Percentiles rank a stretch among this genome's conserved stretches.
phyloP scores from a whole-genome alignment of 345 rosid species.

The Litchi chinensis region DNA sequence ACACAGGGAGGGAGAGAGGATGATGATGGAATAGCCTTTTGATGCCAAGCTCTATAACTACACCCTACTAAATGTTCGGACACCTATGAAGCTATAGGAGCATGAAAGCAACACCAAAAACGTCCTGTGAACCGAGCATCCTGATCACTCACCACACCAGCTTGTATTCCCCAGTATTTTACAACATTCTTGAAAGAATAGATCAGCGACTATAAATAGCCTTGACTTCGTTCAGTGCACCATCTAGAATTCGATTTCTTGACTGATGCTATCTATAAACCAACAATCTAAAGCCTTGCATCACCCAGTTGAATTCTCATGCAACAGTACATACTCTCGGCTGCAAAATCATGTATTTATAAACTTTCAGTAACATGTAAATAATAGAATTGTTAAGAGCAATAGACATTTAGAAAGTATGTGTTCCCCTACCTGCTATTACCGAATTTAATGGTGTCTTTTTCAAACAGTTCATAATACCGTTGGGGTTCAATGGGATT shows the following conservation, averaged over 20 bases:
- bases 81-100: no score
- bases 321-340: constrained; percentile 68
- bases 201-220: no score
- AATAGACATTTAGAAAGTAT: background rate
- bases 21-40: background rate
- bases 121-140: no score
- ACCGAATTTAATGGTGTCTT: constrained; percentile 93
- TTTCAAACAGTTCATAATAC: constrained; percentile 91
- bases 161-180: no score
- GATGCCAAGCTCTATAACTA: no score
- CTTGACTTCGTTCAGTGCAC: no score
- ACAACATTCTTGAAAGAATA: no score
- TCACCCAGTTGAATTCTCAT: constrained; percentile 67
- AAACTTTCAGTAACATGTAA: constrained; percentile 7
- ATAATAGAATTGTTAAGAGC: background rate
- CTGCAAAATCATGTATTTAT: constrained; percentile 44
- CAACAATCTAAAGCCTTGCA: no score
- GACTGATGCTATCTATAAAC: background rate
- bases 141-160: no score
- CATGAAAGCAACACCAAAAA: no score
- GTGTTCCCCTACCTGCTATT: constrained; percentile 75
- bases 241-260: background rate
- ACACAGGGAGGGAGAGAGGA: constrained; percentile 1
- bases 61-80: no score
- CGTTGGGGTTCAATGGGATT: constrained; percentile 84